Evolutionary conservation across 2,329 filamentous ascomycete species (phyloP), one percentile per base, ranked within the genome.

Genomic region (Coniochaeta sp.): DNA sequence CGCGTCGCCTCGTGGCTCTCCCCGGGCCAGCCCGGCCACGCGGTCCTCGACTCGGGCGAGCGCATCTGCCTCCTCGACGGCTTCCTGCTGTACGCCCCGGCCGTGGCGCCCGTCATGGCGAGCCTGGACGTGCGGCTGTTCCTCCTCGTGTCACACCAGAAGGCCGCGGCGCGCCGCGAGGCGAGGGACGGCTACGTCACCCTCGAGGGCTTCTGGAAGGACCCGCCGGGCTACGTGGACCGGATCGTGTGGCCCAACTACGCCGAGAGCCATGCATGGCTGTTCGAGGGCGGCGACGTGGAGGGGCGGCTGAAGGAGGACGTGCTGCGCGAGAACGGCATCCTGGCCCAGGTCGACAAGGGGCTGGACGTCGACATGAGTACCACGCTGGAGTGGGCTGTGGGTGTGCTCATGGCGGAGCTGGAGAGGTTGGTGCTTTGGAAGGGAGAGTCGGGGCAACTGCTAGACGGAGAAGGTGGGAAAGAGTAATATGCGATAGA

Each of bases 181-280:
- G 85, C 85, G 0, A 78, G 90, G 59, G 85, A 82, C 65, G 90
- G 90, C 12, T 95, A 95, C 71, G 89, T 91, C 32, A 93, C 90
- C 3, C 74, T 89, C 5, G 86, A 97, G 69, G 93, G 93, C 30
- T 99, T 97, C 76, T 99, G 95, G 95, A 82, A 87, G 60, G 95
- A 99, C 73, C 95, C 95, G 0, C 91, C 91, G 0, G 93, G 91
- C 0, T 99, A 98, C 72, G 92, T 98, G 40, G 93, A 98, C 71
- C 84, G 89, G 71, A 83, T 99, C 59, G 95, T 99, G 4, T 99
- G 95, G 95, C 93, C 93, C 3, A 93, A 96, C 68, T 98, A 97
- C 73, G 90, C 89, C 3, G 79, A 83, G 58, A 85, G 91, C 67
- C 93, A 98, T 75, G 78, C 79, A 24, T 96, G 90, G 81, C 77